These are phyloP conservation scores for Capsicum rhomboideum DNA, from an alignment of 257 asterid genomes.

Conservation along the genomic window DNA sequence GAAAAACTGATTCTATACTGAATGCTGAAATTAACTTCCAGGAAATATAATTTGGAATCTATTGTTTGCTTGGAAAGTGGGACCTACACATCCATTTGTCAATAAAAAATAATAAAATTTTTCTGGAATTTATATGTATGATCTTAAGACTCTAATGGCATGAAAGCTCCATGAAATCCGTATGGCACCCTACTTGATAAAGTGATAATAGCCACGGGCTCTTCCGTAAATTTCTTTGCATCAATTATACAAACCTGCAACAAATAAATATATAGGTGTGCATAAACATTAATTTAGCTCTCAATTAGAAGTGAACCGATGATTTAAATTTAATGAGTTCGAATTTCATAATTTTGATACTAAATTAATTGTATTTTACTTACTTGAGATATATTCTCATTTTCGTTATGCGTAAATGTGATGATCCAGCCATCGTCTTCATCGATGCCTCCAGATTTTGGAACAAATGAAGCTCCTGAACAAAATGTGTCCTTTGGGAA, in stretches of 20 bases:
- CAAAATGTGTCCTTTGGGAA: conserved; percentile 14
- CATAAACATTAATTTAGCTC: neutral
- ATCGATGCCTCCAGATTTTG: neutral
- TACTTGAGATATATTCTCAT: conserved; percentile 13
- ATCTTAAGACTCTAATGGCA: neutral
- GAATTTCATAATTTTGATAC: neutral
- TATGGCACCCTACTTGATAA: conserved; percentile 30
- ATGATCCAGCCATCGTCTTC: conserved; percentile 37
- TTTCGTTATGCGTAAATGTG: conserved; percentile 16
- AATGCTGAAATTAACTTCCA: neutral
- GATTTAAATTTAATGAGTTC: neutral
- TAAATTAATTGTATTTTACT: neutral
- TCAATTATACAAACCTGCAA: conserved; percentile 25
- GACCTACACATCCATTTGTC: too few relatives aligned
- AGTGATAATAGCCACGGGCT: conserved; percentile 15
- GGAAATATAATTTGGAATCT: neutral
- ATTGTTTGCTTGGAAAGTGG: too few relatives aligned
- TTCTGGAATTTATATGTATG: too few relatives aligned
- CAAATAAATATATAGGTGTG: neutral
- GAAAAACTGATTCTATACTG: neutral
- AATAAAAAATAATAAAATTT: too few relatives aligned
- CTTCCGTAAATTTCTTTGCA: conserved; percentile 19
- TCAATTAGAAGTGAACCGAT: neutral
- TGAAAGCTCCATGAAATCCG: conserved; percentile 31
- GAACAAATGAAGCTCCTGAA: conserved; percentile 15